Base-by-base conservation (phyloP, 179 eudicot genomes). In the Spinacia oleracea region DNA sequence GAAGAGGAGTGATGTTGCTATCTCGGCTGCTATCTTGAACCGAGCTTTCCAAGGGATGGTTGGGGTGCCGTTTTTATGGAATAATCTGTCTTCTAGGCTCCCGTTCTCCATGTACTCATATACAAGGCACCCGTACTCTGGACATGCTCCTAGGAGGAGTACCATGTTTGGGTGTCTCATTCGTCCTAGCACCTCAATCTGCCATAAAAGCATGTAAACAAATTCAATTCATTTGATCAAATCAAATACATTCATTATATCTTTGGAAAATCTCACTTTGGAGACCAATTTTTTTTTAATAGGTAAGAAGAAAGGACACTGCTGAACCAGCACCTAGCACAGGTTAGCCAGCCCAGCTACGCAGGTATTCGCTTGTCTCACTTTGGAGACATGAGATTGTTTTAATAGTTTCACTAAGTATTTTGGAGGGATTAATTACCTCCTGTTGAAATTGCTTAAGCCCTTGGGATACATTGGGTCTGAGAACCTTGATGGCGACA, bases 131-230 rank as follows among this genome's bases (percentile, higher is more conserved):
- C 98, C 97, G n/a, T 85, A 84, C 67, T 92, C 91, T 7, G 97
- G 97, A 75, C 98, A 92, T 38, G 97, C 92, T 15, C 98, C 98
- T 20, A 94, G 72, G 58, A 94, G 94, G 74, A 92, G 88, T 72
- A 94, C 98, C 94, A 94, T 87, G 74, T 91, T 78, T 6, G 98
- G 98, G 79, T 94, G 98, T 74, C 97, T 86, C 78, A 92, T 86
- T 40, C 83, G 81, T 74, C 91, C 88, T 51, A 94, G 79, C 16
- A 94, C 94, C 78, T 94, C 96, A 69, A 93, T 81, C 97, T 93
- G 84, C 59, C 25, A 42, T 51, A 66, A 55, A 35, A 31, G 34
- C 0, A 11, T 14, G 18, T 7, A 12, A 56, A n/a, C n/a, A 21
- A 68, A 29, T 38, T 14, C n/a, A 31, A n/a, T n/a, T n/a, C n/a